Conservation (phyloP, 1,284 basidiomycete genomes). For the Fomes fomentarius region DNA sequence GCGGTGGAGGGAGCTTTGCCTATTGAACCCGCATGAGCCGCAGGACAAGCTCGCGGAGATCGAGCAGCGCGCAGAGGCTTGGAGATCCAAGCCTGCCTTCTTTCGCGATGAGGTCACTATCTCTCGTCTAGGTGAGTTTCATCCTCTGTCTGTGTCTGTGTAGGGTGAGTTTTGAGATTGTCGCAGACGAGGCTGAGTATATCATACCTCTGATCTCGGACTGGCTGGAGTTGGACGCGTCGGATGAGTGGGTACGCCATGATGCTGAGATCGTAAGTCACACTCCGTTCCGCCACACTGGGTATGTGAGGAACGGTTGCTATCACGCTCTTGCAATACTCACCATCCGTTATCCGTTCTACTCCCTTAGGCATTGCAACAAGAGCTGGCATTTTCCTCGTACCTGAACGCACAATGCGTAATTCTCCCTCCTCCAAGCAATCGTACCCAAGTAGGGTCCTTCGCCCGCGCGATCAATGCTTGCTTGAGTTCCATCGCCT, state of each 20-base stretch:
- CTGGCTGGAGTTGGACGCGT: conserved; percentile 95
- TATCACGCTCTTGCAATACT: neutral
- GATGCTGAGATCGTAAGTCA: conserved; percentile 90
- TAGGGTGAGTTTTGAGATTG: neutral
- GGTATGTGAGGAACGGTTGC: neutral
- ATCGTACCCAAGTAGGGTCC: conserved; percentile 83
- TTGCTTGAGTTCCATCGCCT: conserved; percentile 71
- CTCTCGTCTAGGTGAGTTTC: conserved; percentile 71
- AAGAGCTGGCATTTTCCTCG: conserved; percentile 92
- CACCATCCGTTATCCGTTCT: neutral
- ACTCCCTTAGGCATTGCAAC: conserved; percentile 79
- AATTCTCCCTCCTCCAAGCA: conserved; percentile 90
- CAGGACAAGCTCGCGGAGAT: conserved; percentile 52
- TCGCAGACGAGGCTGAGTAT: conserved; percentile 81
- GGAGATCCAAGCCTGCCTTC: conserved; percentile 86
- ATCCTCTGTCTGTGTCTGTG: neutral
- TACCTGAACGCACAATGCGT: conserved; percentile 88
- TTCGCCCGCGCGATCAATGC: conserved; percentile 91
- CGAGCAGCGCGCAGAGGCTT: conserved; percentile 82
- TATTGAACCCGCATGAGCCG: conserved; percentile 58
- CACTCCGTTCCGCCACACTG: neutral
- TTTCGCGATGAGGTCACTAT: conserved; percentile 87
- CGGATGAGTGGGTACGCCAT: conserved; percentile 93
- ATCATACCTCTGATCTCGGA: conserved; percentile 83
- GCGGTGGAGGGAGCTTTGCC: conserved; percentile 90